These are phyloP conservation scores for Cryphonectria radicalis DNA, from an alignment of 2,329 filamentous ascomycete species.

Conservation along the genomic window DNA sequence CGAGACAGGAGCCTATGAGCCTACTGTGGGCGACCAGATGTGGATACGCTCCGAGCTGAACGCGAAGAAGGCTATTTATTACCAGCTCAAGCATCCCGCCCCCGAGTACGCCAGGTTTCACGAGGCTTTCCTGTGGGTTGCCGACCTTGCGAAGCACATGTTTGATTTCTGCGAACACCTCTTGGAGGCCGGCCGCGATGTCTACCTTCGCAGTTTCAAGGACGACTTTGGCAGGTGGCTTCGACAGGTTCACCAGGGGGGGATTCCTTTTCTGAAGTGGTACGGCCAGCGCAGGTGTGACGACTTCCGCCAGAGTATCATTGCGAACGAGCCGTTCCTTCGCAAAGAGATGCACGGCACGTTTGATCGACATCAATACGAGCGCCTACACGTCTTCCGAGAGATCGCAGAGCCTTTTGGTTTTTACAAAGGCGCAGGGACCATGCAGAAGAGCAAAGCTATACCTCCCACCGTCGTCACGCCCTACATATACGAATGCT, in stretches of 20 bases:
- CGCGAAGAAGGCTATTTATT: slow-evolving; percentile 58
- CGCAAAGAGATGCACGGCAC: slow-evolving; percentile 65
- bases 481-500: slow-evolving; percentile 67
- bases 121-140: slow-evolving; percentile 70
- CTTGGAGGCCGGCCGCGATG: slow-evolving; percentile 37
- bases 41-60: slow-evolving; percentile 66
- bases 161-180: slow-evolving; percentile 64
- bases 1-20: slow-evolving; percentile 11
- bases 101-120: slow-evolving; percentile 66
- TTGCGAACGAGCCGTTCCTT: slow-evolving; percentile 65
- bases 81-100: slow-evolving; percentile 61
- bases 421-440: slow-evolving; percentile 14
- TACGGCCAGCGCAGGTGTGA: slow-evolving; percentile 45
- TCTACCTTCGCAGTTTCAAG: slow-evolving; percentile 62
- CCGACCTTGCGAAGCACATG: slow-evolving; percentile 71
- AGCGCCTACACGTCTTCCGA: slow-evolving; percentile 54
- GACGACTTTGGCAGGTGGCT: slow-evolving; percentile 63
- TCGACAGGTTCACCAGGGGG: slow-evolving; percentile 46
- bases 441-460: background rate
- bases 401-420: slow-evolving; percentile 45
- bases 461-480: slow-evolving; percentile 66
- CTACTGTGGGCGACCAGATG: slow-evolving; percentile 56
- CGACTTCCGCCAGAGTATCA: slow-evolving; percentile 68
- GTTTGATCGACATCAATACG: slow-evolving; percentile 37
- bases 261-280: slow-evolving; percentile 57